phyloP scores from a whole-genome alignment of 2,329 filamentous ascomycete genomes.

The Fusarium sp. region DNA sequence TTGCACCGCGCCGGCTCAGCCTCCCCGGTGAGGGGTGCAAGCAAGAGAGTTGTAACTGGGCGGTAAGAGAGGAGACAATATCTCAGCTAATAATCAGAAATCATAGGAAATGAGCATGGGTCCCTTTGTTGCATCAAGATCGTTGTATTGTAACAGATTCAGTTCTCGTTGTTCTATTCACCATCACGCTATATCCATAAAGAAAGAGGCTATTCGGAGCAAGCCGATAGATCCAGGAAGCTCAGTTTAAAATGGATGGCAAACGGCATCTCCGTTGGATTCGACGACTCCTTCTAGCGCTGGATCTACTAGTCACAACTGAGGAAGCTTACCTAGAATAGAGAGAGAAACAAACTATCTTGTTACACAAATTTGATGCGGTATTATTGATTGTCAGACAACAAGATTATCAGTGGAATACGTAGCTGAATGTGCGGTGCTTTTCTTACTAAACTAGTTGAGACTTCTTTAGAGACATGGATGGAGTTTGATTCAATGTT shows the following conservation, averaged over 20 bases:
- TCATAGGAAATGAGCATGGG: not conserved
- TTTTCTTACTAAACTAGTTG: too few species aligned
- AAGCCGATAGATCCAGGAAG: constrained; percentile 3
- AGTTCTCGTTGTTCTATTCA: constrained; percentile 5
- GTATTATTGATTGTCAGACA: not conserved
- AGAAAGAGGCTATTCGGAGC: constrained; percentile 17
- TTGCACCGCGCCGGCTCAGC: constrained; percentile 38
- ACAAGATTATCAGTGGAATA: not conserved
- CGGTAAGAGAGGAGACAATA: constrained; percentile 31
- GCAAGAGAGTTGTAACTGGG: constrained; percentile 30
- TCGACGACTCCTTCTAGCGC: constrained; percentile 26
- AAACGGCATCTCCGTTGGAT: constrained; percentile 25
- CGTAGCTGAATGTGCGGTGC: not conserved
- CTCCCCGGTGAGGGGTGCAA: constrained; percentile 43
- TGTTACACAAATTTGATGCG: not conserved
- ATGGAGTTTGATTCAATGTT: not conserved
- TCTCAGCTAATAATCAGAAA: constrained; percentile 6
- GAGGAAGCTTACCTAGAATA: not conserved
- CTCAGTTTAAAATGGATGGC: constrained; percentile 2
- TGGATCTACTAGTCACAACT: constrained; percentile 5
- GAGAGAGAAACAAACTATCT: not conserved
- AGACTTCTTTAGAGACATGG: not conserved
- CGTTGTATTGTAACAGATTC: constrained; percentile 9
- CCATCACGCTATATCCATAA: not conserved
- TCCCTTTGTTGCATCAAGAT: constrained; percentile 17